phyloP scores from a whole-genome alignment of 352 stramenopile species.

The Globisporangium okanoganense region DNA sequence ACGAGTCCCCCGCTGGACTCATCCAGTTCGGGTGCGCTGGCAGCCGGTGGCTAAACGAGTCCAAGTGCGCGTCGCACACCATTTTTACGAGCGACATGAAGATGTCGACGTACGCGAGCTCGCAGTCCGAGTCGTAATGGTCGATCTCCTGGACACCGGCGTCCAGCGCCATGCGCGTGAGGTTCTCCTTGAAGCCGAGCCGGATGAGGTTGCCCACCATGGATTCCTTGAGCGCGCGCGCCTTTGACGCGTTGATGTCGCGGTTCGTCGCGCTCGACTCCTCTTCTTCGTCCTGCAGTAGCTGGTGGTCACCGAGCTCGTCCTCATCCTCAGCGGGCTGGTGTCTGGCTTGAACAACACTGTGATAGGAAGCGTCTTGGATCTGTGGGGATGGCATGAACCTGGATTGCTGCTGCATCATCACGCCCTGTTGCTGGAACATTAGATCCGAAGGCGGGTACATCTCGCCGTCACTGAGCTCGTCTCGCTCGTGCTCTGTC shows the following conservation, averaged over 20 bases:
- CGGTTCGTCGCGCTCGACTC: constrained; percentile 33
- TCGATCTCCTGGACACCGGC: constrained; percentile 58
- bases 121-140: constrained; percentile 66
- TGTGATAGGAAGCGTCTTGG: not conserved
- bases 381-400: not conserved
- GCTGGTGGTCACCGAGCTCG: not conserved
- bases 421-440: not conserved
- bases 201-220: constrained; percentile 45
- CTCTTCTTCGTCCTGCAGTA: not conserved
- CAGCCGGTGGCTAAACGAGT: constrained; percentile 19
- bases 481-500: not conserved
- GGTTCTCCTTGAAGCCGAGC: constrained; percentile 43
- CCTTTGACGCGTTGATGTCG: constrained; percentile 63
- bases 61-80: constrained; percentile 66
- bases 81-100: constrained; percentile 75
- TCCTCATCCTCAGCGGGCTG: not conserved
- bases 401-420: not conserved
- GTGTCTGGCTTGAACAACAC: not conserved
- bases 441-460: not conserved
- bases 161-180: constrained; percentile 47
- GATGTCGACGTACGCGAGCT: constrained; percentile 79
- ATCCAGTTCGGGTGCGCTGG: constrained; percentile 14
- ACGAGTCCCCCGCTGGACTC: not conserved
- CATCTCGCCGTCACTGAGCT: constrained; percentile 18
- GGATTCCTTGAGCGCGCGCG: constrained; percentile 47